Conservation (phyloP, 1,284 basidiomycete species). For the Leccinum fuscescens region DNA sequence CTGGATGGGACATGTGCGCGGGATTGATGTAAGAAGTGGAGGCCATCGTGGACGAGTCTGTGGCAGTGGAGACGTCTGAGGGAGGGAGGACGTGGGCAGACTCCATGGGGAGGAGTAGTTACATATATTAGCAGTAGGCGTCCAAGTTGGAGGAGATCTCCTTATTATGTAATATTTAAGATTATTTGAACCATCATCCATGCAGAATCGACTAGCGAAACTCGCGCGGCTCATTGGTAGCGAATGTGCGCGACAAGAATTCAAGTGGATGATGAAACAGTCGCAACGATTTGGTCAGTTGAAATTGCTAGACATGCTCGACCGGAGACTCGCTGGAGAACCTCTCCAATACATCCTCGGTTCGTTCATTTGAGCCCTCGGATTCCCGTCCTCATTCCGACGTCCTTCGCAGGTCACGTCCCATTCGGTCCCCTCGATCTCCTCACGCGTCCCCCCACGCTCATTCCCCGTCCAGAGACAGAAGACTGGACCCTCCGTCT, state of each 20-base stretch:
- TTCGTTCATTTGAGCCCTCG: conserved; percentile 33
- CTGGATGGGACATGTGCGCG: conserved; percentile 24
- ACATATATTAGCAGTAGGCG: conserved; percentile 16
- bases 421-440: conserved; percentile 85
- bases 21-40: conserved; percentile 27
- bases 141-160: conserved; percentile 12
- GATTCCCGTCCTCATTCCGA: conserved; percentile 11
- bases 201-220: conserved; percentile 23
- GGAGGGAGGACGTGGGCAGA: conserved; percentile 7
- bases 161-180: conserved; percentile 16
- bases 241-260: conserved; percentile 49
- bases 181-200: conserved; percentile 1
- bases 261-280: conserved; percentile 68
- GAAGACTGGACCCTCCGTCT: conserved; percentile 75
- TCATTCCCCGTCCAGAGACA: conserved; percentile 92
- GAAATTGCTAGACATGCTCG: conserved; percentile 42
- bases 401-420: conserved; percentile 62
- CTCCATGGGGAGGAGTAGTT: conserved; percentile 11
- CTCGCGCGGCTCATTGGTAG: conserved; percentile 43
- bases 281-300: conserved; percentile 25
- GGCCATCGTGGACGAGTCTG: conserved; percentile 6
- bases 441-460: conserved; percentile 67
- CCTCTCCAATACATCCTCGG: conserved; percentile 92
- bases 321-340: conserved; percentile 62
- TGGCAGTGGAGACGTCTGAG: conserved; percentile 2